Evolutionary conservation across 495 filamentous ascomycete genomes (phyloP).

Genomic region (Podospora pseudoanserina): DNA sequence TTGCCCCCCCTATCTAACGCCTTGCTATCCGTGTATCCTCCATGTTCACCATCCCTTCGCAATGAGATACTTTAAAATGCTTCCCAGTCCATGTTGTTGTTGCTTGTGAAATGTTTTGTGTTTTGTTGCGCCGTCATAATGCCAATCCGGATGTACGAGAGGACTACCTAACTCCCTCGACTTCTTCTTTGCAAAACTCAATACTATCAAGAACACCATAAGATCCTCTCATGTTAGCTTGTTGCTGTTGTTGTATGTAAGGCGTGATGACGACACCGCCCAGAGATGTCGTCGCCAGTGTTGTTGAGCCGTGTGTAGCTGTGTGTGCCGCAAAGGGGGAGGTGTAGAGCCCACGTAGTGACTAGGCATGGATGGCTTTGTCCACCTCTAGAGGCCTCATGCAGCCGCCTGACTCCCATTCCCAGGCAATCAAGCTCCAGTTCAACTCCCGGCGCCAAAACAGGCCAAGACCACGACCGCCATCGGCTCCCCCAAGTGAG

Average conservation of each 20-base stretch:
- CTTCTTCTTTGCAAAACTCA: conserved; percentile 20
- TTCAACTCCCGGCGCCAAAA: conserved; percentile 93
- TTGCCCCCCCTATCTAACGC: conserved; percentile 23
- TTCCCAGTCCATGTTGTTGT: neutral
- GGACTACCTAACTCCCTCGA: conserved; percentile 50
- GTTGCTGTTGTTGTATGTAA: neutral
- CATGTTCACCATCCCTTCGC: neutral
- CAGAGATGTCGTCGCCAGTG: neutral
- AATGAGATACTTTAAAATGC: conserved; percentile 25
- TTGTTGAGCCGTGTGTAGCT: conserved; percentile 7
- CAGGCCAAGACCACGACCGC: conserved; percentile 67
- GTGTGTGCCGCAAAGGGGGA: neutral
- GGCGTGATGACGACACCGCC: neutral
- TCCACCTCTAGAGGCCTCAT: conserved; percentile 35
- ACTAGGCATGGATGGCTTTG: conserved; percentile 37
- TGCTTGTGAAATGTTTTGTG: conserved; percentile 11
- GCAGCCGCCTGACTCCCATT: conserved; percentile 55
- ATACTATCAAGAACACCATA: neutral
- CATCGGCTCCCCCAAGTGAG: conserved; percentile 34
- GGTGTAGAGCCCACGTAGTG: neutral
- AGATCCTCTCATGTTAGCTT: neutral
- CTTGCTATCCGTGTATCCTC: neutral
- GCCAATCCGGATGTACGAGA: conserved; percentile 33
- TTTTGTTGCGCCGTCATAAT: conserved; percentile 22
- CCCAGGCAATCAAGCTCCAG: conserved; percentile 85